Percentiles rank a stretch among this genome's conserved stretches.
Conservation (phyloP, 2,329 filamentous ascomycete genomes). For the Aureobasidium sp. region DNA sequence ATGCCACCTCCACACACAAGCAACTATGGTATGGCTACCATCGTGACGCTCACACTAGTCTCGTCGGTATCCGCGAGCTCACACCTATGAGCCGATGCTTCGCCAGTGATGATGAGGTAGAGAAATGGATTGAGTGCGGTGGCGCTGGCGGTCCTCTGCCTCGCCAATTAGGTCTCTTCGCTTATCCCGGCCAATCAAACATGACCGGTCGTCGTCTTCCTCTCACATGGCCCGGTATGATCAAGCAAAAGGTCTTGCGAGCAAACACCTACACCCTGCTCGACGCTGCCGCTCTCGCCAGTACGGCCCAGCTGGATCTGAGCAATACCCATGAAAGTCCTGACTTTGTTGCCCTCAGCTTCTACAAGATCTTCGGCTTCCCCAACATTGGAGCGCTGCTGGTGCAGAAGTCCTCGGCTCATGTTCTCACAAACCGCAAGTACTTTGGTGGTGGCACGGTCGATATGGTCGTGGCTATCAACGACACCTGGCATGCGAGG, state of each 20-base stretch:
- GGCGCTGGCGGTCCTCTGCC: constrained; percentile 25
- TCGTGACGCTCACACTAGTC: constrained; percentile 72
- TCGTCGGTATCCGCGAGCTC: constrained; percentile 69
- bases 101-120: constrained; percentile 51
- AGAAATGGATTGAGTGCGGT: constrained; percentile 50
- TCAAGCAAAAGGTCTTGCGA: constrained; percentile 31
- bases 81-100: constrained; percentile 59
- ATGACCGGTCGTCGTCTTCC: constrained; percentile 76
- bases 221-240: constrained; percentile 50
- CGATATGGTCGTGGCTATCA: constrained; percentile 72
- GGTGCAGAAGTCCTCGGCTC: constrained; percentile 60
- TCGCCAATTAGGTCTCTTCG: constrained; percentile 48
- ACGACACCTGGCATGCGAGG: constrained; percentile 71
- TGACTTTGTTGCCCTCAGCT: constrained; percentile 79
- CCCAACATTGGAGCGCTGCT: constrained; percentile 82
- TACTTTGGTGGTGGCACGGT: constrained; percentile 96
- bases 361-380: constrained; percentile 98
- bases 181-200: constrained; percentile 87
- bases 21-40: constrained; percentile 83
- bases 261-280: constrained; percentile 57
- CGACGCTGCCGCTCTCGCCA: constrained; percentile 73
- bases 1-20: constrained; percentile 32
- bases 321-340: constrained; percentile 52
- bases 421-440: constrained; percentile 52
- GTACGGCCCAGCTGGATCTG: constrained; percentile 69